phyloP scores from a whole-genome alignment of 192 early-diverging fungal genomes.

The Coemansia aciculifera region DNA sequence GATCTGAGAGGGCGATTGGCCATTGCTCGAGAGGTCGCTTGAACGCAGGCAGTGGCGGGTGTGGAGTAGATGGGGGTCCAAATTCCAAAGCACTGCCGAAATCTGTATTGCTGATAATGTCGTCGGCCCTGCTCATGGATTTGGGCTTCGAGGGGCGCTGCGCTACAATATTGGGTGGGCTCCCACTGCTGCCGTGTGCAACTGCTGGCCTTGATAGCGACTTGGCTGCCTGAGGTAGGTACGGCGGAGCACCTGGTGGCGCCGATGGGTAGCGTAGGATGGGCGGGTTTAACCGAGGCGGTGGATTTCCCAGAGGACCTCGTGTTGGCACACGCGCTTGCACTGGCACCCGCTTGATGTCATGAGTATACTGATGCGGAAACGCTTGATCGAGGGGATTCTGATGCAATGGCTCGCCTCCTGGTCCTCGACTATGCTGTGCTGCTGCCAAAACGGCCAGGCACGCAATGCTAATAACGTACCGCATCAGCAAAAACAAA shows the following conservation, averaged over 20 bases:
- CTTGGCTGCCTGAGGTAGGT: neutral
- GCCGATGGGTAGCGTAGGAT: neutral
- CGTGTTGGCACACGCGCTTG: neutral
- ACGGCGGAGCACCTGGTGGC: neutral
- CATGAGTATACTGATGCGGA: neutral
- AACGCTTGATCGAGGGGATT: neutral
- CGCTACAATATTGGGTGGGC: neutral
- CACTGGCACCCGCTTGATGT: neutral
- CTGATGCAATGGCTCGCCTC: neutral
- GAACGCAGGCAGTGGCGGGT: neutral
- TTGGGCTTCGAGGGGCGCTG: neutral
- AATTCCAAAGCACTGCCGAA: neutral
- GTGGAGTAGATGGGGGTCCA: neutral
- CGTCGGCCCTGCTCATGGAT: neutral
- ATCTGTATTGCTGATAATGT: neutral
- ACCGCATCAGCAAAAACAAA: neutral
- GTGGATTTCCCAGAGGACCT: neutral
- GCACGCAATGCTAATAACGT: neutral
- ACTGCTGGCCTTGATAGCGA: neutral
- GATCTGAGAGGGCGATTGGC: neutral
- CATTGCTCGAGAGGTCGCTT: neutral
- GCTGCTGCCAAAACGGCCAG: constrained; percentile 6
- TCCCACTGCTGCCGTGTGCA: neutral
- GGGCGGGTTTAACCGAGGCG: neutral
- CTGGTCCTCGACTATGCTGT: neutral